phyloP scores from a whole-genome alignment of 2,329 filamentous ascomycete genomes.

The Neobulgaria alba region DNA sequence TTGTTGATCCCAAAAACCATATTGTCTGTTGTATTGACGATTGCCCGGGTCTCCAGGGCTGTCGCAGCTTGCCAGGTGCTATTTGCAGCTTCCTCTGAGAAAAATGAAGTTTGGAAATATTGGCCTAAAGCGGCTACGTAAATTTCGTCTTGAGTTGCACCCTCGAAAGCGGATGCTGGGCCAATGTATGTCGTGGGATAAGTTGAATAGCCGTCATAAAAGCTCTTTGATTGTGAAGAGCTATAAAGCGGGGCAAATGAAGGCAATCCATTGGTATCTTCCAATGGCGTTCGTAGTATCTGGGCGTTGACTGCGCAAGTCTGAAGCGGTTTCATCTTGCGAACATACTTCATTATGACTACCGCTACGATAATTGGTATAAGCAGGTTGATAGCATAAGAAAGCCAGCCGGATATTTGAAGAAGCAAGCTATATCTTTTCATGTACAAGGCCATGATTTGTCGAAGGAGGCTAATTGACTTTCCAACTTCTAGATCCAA shows the following conservation, averaged over 20 bases:
- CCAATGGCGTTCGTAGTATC: conserved; percentile 9
- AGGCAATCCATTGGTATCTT: not conserved
- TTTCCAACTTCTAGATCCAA: conserved; percentile 41
- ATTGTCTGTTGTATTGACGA: conserved; percentile 11
- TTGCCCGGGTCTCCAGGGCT: conserved; percentile 7
- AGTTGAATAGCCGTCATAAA: conserved; percentile 1
- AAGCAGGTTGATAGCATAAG: conserved; percentile 48
- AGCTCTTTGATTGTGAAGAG: not conserved
- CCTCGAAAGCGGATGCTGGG: conserved; percentile 16
- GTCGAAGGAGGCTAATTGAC: conserved; percentile 44
- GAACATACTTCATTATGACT: conserved; percentile 40
- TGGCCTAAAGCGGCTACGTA: conserved; percentile 2
- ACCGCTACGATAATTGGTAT: conserved; percentile 50
- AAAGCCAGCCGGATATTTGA: conserved; percentile 44
- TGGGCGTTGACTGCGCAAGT: conserved; percentile 15
- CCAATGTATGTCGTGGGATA: conserved; percentile 11
- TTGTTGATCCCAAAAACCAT: conserved; percentile 16
- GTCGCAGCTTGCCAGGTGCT: not conserved
- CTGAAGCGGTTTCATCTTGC: conserved; percentile 12
- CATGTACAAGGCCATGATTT: conserved; percentile 49
- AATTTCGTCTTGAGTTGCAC: conserved; percentile 13
- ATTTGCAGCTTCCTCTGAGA: not conserved
- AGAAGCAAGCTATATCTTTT: conserved; percentile 51
- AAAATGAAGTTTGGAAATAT: not conserved
- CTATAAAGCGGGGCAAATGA: conserved; percentile 8